Conservation (phyloP, 257 asterid genomes). For the Datura wrightii region DNA sequence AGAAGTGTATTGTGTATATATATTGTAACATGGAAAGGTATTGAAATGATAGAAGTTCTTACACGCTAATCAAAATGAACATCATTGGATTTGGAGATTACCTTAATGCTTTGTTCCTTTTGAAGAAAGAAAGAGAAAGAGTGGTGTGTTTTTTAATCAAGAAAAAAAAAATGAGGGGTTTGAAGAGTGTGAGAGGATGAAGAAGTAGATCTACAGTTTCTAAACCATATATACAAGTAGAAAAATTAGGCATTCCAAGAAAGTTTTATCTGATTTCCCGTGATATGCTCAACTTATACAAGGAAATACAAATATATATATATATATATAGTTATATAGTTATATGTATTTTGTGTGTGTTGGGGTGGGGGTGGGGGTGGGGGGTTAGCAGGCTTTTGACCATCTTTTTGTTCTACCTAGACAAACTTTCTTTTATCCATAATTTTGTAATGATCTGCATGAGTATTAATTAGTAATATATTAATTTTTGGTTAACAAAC, state of each 20-base stretch:
- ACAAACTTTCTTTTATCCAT: conserved; percentile 52
- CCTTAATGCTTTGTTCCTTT: conserved; percentile 43
- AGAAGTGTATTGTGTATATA: background rate
- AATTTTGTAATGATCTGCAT: conserved; percentile 49
- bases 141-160: conserved; percentile 30
- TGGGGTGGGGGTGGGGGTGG: background rate
- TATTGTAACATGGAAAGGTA: conserved; percentile 23
- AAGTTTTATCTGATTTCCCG: conserved; percentile 52
- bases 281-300: conserved; percentile 43
- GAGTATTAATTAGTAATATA: background rate
- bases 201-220: conserved; percentile 45
- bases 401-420: conserved; percentile 44
- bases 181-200: background rate
- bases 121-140: conserved; percentile 31
- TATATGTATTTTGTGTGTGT: background rate
- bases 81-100: conserved; percentile 54
- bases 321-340: background rate
- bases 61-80: conserved; percentile 47
- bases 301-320: background rate
- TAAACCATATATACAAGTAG: conserved; percentile 32
- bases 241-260: conserved; percentile 52
- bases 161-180: background rate
- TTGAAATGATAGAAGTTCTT: conserved; percentile 38
- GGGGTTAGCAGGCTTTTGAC: conserved; percentile 68
- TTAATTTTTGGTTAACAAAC: background rate